phyloP scores from a whole-genome alignment of 495 filamentous ascomycete species.

The Lasiosphaeria hispida region DNA sequence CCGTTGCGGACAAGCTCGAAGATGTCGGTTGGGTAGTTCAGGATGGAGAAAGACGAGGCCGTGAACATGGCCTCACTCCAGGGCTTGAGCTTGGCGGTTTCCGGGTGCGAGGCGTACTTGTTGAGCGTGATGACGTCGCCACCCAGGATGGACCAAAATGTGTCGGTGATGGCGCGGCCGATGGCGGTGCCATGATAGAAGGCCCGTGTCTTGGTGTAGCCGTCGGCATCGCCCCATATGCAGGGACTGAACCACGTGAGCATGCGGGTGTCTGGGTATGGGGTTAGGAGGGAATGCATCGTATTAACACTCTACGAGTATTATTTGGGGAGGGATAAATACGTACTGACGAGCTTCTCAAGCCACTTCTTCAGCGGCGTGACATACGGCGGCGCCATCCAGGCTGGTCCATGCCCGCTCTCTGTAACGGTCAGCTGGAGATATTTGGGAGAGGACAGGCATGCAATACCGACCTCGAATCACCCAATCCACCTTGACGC shows the following conservation, averaged over 20 bases:
- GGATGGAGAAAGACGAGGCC: constrained; percentile 59
- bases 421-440: constrained; percentile 29
- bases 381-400: constrained; percentile 62
- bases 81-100: constrained; percentile 62
- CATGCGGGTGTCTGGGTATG: constrained; percentile 34
- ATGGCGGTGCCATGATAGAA: constrained; percentile 67
- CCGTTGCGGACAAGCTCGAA: constrained; percentile 60
- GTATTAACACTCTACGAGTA: background rate
- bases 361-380: constrained; percentile 46
- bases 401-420: constrained; percentile 69
- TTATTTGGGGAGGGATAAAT: background rate
- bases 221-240: constrained; percentile 43
- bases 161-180: constrained; percentile 65
- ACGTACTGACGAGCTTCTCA: constrained; percentile 59
- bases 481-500: constrained; percentile 71
- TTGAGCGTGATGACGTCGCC: constrained; percentile 59
- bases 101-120: constrained; percentile 58
- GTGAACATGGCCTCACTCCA: constrained; percentile 64
- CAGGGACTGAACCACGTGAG: constrained; percentile 48
- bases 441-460: background rate
- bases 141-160: constrained; percentile 64
- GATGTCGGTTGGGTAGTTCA: constrained; percentile 68
- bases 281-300: background rate
- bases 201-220: constrained; percentile 35
- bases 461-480: constrained; percentile 54